Base-by-base conservation (phyloP, 2,329 filamentous ascomycete genomes). In the Calonectria crousiana region DNA sequence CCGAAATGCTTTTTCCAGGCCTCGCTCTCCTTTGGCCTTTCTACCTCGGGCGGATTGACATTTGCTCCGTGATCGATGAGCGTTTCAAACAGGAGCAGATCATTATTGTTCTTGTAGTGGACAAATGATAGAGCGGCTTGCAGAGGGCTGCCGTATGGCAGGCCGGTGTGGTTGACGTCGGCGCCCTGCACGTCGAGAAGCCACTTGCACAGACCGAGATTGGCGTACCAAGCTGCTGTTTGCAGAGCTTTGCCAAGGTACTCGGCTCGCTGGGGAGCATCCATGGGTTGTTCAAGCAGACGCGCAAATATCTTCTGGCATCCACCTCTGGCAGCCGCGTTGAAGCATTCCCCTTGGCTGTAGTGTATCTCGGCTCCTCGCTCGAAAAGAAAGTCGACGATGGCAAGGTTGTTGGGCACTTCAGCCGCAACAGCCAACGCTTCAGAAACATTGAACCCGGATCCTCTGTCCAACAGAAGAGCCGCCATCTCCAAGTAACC, bases 111-210 rank as follows among this genome's bases (percentile, higher is more conserved):
- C 6, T 34, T 52, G 30, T 66, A 52, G 23, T 51, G 28, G 0
- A 18, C 28, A 9, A 36, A 49, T 3, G 62, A 47, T 4, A 66
- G 14, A 11, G 32, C 18, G 18, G 62, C 62, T 10, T 52, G 62
- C 14, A 66, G 28, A 14, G 62, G 62, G 10, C 62, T 66, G 44
- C 62, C 62, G 30, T 49, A 66, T 4, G 62, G 62, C 2, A 32
- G 16, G 28, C 62, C 62, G n/a, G 23, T 20, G 34, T 66, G 62
- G 38, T 66, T 66, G 13, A 52, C 49, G 23, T 66, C 44, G 14
- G 62, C 62, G 18, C 62, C 62, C 34, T 66, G 62, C 11, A 51
- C 44, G 20, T 66, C 62, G 26, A 66, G 28, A 38, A 66, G 62
- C 62, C 62, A 66, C 62, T 66, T 66, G 28, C 62, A 66, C 9